Conservation (phyloP, 352 stramenopile species). For the Pythium angustatum region DNA sequence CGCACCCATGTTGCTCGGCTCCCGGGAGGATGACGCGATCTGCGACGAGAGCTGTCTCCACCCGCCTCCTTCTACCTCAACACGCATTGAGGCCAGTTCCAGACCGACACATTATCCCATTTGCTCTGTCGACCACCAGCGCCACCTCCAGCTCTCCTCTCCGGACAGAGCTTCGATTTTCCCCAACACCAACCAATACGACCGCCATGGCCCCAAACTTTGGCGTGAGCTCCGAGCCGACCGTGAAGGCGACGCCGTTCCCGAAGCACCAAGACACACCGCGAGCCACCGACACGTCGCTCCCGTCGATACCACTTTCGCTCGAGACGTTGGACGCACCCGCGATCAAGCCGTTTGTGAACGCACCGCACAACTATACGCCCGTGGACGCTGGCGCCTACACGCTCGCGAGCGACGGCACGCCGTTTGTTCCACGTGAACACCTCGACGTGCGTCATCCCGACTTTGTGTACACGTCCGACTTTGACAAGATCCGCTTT, state of each 20-base stretch:
- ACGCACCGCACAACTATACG: conserved; percentile 20
- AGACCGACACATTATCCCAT: background rate
- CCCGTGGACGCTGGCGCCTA: conserved; percentile 24
- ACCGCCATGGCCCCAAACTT: conserved; percentile 5
- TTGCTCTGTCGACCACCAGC: too few species aligned
- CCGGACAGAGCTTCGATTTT: conserved; percentile 3
- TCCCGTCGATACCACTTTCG: conserved; percentile 8
- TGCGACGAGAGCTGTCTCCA: background rate
- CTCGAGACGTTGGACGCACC: conserved; percentile 12
- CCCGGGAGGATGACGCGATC: conserved; percentile 6
- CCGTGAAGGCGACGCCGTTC: background rate
- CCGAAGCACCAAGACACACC: conserved; percentile 1
- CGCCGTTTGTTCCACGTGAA: conserved; percentile 11
- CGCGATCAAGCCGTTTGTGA: conserved; percentile 20
- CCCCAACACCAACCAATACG: background rate
- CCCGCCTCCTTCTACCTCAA: too few species aligned
- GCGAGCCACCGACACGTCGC: background rate
- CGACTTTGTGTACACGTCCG: conserved; percentile 25
- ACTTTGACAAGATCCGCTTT: conserved; percentile 26
- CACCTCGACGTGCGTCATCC: conserved; percentile 24
- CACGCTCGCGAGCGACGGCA: conserved; percentile 1
- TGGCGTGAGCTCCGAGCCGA: conserved; percentile 1
- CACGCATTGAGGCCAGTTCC: too few species aligned
- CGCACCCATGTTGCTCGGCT: background rate
- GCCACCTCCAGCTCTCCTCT: background rate